Evolutionary conservation across 2,329 filamentous ascomycete species (phyloP), one percentile per base, ranked within the genome.

Genomic region (Capronia americana): DNA sequence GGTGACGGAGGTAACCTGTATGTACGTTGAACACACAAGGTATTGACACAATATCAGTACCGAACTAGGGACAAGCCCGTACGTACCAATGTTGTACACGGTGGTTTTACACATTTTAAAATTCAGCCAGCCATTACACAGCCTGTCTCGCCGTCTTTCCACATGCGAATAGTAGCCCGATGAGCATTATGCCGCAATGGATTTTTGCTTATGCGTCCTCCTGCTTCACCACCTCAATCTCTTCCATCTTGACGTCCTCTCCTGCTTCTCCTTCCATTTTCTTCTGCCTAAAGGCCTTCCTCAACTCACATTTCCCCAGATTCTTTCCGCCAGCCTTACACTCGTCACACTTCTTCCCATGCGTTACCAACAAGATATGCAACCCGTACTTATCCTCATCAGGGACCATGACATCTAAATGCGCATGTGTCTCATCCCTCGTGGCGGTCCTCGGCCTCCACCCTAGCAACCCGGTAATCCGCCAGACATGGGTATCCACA

Each of bases 401-500:
- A 2, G 87, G 87, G 23, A 90, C 82, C 34, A 82, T 79, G 1
- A 86, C 85, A 65, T 90, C 86, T 68, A 87, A 83, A 73, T 89
- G 87, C 72, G 61, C 77, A 76, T 63, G 77, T 66, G 56, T 74
- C 46, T 74, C 70, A 46, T 73, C 70, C 23, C 73, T 58, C 12
- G 53, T 64, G 2, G 72, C 76, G 23, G 74, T 75, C 7, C 80
- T 75, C 0, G 87, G 87, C 1, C 88, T 79, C 87, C 87, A 89
- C 26, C 83, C 83, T 0, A 90, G 80, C 81, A 87, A 88, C 60
- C 85, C 84, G 70, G 82, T 85, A 14, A 89, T 81, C 1, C 87
- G 84, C 73, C 88, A 89, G 66, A 89, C 87, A 74, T 90, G 87
- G 1, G 87, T 90, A 70, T 90, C 87, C 8, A 89, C 87, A 0